phyloP scores from a whole-genome alignment of 2,329 filamentous ascomycete genomes.

The Geoglossum cookeanum region DNA sequence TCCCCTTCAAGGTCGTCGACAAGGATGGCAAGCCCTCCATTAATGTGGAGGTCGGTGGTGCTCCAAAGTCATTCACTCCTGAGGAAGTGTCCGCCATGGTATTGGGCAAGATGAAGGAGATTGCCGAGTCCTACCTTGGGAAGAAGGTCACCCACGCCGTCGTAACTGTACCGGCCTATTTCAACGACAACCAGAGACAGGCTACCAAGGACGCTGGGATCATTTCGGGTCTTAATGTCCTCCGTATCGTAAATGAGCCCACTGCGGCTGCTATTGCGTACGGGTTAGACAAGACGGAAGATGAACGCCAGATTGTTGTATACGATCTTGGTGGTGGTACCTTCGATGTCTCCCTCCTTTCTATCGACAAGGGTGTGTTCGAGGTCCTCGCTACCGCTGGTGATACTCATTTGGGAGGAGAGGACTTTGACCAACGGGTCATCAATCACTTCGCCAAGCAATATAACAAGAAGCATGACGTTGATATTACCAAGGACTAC shows the following conservation, averaged over 20 bases:
- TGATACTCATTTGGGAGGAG: slow-evolving; percentile 95
- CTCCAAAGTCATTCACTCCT: slow-evolving; percentile 55
- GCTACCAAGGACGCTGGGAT: slow-evolving; percentile 88
- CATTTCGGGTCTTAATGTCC: slow-evolving; percentile 84
- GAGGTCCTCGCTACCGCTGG: slow-evolving; percentile 87
- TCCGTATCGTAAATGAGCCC: slow-evolving; percentile 92
- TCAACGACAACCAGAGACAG: slow-evolving; percentile 96
- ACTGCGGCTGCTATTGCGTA: slow-evolving; percentile 92
- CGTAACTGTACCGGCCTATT: slow-evolving; percentile 90
- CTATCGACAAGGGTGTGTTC: slow-evolving; percentile 81
- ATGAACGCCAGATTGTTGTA: slow-evolving; percentile 67
- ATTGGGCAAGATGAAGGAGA: slow-evolving; percentile 69
- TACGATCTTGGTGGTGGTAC: slow-evolving; percentile 91
- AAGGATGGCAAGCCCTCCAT: slow-evolving; percentile 82
- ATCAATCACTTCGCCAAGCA: slow-evolving; percentile 92
- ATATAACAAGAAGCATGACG: slow-evolving; percentile 96
- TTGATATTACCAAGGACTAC: slow-evolving; percentile 81
- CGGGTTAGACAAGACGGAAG: slow-evolving; percentile 72
- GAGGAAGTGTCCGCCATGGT: slow-evolving; percentile 71
- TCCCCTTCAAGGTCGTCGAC: slow-evolving; percentile 85
- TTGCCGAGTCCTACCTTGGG: slow-evolving; percentile 59
- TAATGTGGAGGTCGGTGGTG: slow-evolving; percentile 47
- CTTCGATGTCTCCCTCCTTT: slow-evolving; percentile 85
- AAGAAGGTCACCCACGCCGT: slow-evolving; percentile 76
- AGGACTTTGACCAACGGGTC: slow-evolving; percentile 96